Evolutionary conservation across 2,329 filamentous ascomycete species (phyloP), one percentile per base, ranked within the genome.

Genomic region (Neofusicoccum parvum): DNA sequence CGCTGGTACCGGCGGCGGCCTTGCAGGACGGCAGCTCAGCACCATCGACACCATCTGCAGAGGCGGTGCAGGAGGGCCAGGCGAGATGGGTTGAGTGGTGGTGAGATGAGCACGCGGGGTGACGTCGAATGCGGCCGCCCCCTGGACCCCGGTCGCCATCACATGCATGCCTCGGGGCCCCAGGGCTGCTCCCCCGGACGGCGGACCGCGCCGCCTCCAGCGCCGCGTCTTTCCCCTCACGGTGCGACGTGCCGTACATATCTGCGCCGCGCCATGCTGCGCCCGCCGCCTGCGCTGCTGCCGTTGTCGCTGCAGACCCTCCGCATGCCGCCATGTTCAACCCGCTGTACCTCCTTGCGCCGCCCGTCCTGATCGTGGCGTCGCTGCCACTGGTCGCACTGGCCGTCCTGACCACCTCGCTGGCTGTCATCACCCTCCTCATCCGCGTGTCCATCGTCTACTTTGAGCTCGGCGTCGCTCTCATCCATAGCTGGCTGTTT

Each of bases 401-500:
- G 65, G 78, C 78, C 17, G 62, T 71, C 64, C 54, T 79, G 46
- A 81, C 79, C 20, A 80, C 78, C 12, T 70, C 73, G 37, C 68
- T 80, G 64, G 77, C 79, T 45, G 53, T 80, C 59, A 71, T 71
- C 48, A 71, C 78, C 34, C 74, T 82, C 15, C 70, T 77, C 23
- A 68, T 79, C 20, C 78, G 79, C 62, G 75, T 78, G 39, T 73
- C 75, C 2, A 70, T 80, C 50, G 78, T 81, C 34, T 81, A 81
- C 68, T 70, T 76, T 66, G 78, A 81, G 66, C 75, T 82, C 9
- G 72, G 73, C 27, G 62, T 78, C 48, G 80, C 80, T 10, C 70
- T 81, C 23, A 39, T 79, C 5, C 74, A 76, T 64, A 74, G 74
- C 54, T 79, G 73, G 68, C 66, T 81, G 48, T 72, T 73, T 58